Base-by-base conservation (phyloP, 495 filamentous ascomycete species). In the Xeromyces bisporus region DNA sequence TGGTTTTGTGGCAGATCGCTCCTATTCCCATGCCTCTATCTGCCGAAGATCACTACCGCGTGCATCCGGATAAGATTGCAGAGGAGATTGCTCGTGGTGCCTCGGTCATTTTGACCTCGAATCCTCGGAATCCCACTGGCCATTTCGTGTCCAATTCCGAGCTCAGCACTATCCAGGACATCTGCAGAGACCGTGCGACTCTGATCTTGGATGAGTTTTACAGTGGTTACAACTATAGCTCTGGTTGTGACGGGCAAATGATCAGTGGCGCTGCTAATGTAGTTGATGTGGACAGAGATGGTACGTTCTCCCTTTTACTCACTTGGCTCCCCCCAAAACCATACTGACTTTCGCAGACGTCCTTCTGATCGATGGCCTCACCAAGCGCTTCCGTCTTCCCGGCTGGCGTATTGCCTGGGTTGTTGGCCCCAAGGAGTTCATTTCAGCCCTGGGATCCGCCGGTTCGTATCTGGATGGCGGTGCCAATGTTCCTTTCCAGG, bases 381-480 rank as follows among this genome's bases (percentile, higher is more conserved):
- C 87, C 35, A 96, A 96, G 67, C 79, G 84, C 31, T 96, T 96
- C 71, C 75, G 87, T 39, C 72, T 96, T 2, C 87, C 87, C 2
- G 87, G 87, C 33, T 96, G 87, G 86, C 80, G 87, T 39, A 84
- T 96, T 28, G 86, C 86, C 6, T 93, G 87, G 87, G 78, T 96
- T 38, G 53, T 96, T 29, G 87, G 87, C 1, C 87, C 87, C 29
- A 93, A 93, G 61, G 87, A 92, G 35, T 96, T 93, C 59, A 80
- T 96, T 59, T 78, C 80, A 48, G 84, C 87, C 13, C 83, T 96
- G 37, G 83, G 83, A 35, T 85, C 78, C 21, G 91, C 86, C 43
- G 87, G 87, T 18, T 81, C 75, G 2, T 96, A 93, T 61, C 75
- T 96, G n/a, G 87, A 94, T 44, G 87, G 87, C 35, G 87, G 86